Evolutionary conservation across 169 alveolate species (phyloP).

Genomic region (Blepharisma undulans): DNA sequence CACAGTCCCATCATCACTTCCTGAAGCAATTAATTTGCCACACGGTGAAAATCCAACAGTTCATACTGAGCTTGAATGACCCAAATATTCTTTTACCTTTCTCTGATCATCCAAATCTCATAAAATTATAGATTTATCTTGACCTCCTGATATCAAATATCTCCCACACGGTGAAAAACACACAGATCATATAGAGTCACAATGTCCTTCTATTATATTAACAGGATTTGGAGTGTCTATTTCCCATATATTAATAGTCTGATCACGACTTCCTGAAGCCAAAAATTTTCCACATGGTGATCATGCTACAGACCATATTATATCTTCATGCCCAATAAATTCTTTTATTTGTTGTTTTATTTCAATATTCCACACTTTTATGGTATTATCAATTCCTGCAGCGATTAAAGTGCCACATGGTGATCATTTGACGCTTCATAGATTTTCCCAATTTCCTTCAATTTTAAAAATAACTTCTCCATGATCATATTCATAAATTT

Average conservation of each 20-base stretch:
- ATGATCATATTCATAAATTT: neutral
- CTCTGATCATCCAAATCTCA: neutral
- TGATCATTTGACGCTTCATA: neutral
- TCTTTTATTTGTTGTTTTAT: neutral
- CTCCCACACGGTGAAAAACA: conserved; percentile 7
- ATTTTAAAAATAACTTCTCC: neutral
- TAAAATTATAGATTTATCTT: neutral
- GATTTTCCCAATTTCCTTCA: neutral
- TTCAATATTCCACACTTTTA: neutral
- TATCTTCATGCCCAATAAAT: conserved; percentile 46
- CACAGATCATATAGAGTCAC: neutral
- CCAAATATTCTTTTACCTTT: neutral
- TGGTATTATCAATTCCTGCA: neutral
- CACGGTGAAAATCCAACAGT: neutral
- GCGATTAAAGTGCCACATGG: neutral
- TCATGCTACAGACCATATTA: conserved; percentile 84
- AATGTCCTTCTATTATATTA: neutral
- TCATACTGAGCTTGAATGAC: neutral
- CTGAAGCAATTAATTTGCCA: neutral
- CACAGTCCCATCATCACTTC: neutral
- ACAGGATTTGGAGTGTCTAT: conserved; percentile 44
- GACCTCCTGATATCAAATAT: neutral
- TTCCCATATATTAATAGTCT: conserved; percentile 80
- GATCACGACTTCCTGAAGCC: conserved; percentile 83
- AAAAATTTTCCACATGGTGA: conserved; percentile 69